These are phyloP conservation scores for Fomitopsis serialis DNA, from an alignment of 768 basidiomycete genomes.

Conservation along the genomic window DNA sequence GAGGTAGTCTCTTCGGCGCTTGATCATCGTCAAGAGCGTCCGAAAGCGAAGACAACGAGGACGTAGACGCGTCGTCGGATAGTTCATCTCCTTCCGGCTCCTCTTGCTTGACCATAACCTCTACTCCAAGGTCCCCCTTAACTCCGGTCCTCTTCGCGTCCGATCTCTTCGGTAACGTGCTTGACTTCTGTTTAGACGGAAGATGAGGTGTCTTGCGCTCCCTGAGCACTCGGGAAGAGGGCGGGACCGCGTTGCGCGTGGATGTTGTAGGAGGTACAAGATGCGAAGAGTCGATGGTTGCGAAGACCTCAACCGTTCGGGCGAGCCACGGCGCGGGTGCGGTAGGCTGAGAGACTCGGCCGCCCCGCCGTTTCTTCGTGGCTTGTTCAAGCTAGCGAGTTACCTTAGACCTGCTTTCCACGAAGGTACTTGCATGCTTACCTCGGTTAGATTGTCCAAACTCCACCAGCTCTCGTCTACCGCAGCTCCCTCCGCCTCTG, in stretches of 20 bases:
- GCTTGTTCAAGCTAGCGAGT: slow-evolving; percentile 54
- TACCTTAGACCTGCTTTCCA: not conserved
- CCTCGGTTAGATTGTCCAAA: slow-evolving; percentile 52
- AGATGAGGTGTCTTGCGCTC: slow-evolving; percentile 33
- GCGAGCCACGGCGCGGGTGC: slow-evolving; percentile 52
- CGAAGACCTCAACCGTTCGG: slow-evolving; percentile 45
- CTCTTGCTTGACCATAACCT: not conserved
- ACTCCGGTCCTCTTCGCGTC: not conserved
- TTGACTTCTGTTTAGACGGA: slow-evolving; percentile 8
- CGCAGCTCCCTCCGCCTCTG: slow-evolving; percentile 21
- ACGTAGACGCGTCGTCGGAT: not conserved
- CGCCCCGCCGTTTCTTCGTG: slow-evolving; percentile 54
- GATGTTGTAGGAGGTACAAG: slow-evolving; percentile 11
- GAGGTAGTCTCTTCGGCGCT: slow-evolving; percentile 41
- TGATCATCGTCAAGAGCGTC: slow-evolving; percentile 11
- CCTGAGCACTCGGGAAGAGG: slow-evolving; percentile 41
- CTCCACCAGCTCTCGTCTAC: slow-evolving; percentile 57
- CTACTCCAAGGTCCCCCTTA: not conserved
- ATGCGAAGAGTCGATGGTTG: slow-evolving; percentile 28
- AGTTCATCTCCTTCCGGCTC: not conserved
- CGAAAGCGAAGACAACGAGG: not conserved
- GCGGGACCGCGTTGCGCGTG: slow-evolving; percentile 19
- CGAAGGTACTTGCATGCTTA: slow-evolving; percentile 25
- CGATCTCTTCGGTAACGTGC: slow-evolving; percentile 1
- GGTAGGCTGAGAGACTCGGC: slow-evolving; percentile 32